phyloP scores from a whole-genome alignment of 306 rosid species.

The Fragaria ananassa region DNA sequence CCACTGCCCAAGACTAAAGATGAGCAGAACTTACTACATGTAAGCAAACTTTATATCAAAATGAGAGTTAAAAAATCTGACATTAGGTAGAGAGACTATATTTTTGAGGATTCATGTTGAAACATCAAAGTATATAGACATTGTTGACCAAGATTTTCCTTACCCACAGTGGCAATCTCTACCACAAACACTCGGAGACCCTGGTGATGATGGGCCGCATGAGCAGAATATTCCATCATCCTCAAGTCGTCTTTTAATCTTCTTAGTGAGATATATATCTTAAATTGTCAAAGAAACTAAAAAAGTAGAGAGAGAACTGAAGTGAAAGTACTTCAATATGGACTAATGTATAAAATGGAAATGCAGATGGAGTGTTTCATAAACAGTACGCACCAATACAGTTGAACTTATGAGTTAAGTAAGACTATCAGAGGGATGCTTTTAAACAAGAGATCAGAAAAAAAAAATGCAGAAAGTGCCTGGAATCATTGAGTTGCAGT shows the following conservation, averaged over 20 bases:
- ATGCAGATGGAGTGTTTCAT: background rate
- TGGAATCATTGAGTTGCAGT: background rate
- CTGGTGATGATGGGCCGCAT: conserved; percentile 53
- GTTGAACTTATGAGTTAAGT: background rate
- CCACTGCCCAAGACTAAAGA: background rate
- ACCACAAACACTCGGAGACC: conserved; percentile 65
- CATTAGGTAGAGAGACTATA: background rate
- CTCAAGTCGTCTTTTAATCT: conserved; percentile 65
- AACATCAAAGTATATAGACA: background rate
- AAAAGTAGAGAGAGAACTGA: conserved; percentile 12
- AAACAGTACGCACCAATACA: background rate
- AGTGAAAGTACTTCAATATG: background rate
- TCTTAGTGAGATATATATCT: conserved; percentile 84
- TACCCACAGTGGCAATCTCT: conserved; percentile 96
- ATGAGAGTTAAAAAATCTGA: background rate
- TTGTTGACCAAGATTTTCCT: conserved; percentile 25
- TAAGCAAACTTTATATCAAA: background rate
- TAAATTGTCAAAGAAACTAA: conserved; percentile 37
- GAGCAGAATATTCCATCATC: conserved; percentile 97
- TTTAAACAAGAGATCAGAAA: background rate
- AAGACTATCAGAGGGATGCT: background rate
- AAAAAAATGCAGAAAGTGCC: background rate
- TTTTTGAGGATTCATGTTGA: background rate
- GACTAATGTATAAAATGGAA: background rate
- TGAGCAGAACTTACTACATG: background rate